Evolutionary conservation across 495 filamentous ascomycete species (phyloP), one percentile per base, ranked within the genome.

Genomic region (Apodospora peruviana): DNA sequence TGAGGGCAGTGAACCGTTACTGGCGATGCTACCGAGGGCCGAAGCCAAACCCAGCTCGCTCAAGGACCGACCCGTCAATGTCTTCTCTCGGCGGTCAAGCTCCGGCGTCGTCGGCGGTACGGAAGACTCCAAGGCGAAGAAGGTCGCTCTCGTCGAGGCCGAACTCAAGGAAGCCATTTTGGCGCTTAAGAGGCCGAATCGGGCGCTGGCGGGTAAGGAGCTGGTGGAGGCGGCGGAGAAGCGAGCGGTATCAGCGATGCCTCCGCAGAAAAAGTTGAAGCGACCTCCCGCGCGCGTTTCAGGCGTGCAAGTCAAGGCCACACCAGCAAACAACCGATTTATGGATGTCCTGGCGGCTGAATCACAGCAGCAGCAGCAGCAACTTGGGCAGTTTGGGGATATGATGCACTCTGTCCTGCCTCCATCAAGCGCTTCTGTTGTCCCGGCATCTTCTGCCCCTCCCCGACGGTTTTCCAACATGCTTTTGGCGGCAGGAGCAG

Each of bases 121-220:
- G 12, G n/a, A n/a, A n/a, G n/a, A n/a, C n/a, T n/a, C n/a, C n/a
- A 95, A 86, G 64, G 64, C 83, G 40, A 82, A 78, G 55, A 86
- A 87, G 64, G 85, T 88, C 52, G 84, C 87, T 18, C 75, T 79
- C 36, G 71, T 95, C 5, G 84, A 94, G 49, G 83, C 84, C 48
- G 87, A 96, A 59, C 72, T 96, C 21, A 81, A 86, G 57, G 82
- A 86, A 27, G 93, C 91, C 11, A 96, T 97, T 49, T 71, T 79
- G 10, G 75, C 87, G 1, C 71, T 97, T 22, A 87, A 90, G 56
- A 95, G 85, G 64, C 93, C 93, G 4, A 95, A 96, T 59, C 78
- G 93, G 47, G 77, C 84, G 5, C 71, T 91, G 36, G 88, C 87
- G 11, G 83, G 82, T 11, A 82, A 83, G 54, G 83, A 84, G 42